Evolutionary conservation across 2,329 filamentous ascomycete genomes (phyloP).

Genomic region (Diaporthe sp.): DNA sequence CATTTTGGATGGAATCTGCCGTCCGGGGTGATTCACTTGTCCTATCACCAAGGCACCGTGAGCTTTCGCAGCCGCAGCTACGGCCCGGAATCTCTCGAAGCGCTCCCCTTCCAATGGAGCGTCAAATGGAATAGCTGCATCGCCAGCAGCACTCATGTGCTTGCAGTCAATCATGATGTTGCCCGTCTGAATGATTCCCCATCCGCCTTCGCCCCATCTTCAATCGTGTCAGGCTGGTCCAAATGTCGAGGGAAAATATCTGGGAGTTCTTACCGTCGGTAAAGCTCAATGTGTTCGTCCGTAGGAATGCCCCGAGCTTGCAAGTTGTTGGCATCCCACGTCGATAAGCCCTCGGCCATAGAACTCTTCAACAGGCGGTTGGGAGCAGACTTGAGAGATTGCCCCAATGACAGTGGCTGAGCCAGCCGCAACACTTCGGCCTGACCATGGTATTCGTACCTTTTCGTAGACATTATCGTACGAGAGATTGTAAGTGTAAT

Average conservation of each 20-base stretch:
- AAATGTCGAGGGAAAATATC: neutral
- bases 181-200: conserved; percentile 71
- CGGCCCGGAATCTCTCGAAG: conserved; percentile 71
- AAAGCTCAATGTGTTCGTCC: conserved; percentile 64
- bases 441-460: neutral
- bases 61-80: conserved; percentile 68
- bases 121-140: conserved; percentile 69
- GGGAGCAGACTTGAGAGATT: conserved; percentile 67
- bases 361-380: conserved; percentile 76
- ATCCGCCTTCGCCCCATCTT: conserved; percentile 69
- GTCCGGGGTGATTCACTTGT: conserved; percentile 74
- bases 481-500: neutral
- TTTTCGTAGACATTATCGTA: neutral
- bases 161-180: conserved; percentile 76
- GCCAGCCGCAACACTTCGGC: conserved; percentile 4
- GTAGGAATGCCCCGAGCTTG: conserved; percentile 65
- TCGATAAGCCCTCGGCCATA: conserved; percentile 75
- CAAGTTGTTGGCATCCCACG: conserved; percentile 70
- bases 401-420: conserved; percentile 54
- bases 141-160: conserved; percentile 67
- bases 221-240: neutral
- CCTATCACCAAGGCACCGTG: conserved; percentile 72
- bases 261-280: conserved; percentile 56
- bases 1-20: conserved; percentile 58
- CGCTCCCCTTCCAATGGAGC: conserved; percentile 66